Evolutionary conservation across 177 flowering plant genomes (phyloP).

Genomic region (Vitis hybrid): DNA sequence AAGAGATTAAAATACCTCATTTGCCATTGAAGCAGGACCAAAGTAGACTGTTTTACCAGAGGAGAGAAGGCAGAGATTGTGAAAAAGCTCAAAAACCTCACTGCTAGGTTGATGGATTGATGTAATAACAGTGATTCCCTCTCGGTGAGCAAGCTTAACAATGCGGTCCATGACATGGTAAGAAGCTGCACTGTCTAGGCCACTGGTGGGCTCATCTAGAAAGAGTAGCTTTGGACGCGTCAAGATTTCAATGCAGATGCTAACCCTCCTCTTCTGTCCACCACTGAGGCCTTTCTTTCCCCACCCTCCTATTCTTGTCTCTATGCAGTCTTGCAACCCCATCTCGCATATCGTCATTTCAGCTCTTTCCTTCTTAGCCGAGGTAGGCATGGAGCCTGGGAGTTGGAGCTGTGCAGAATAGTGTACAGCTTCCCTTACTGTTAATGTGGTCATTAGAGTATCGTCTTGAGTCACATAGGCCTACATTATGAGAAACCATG

Average conservation of each 20-base stretch:
- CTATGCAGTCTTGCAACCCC: slow-evolving; percentile 45
- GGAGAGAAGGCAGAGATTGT: slow-evolving; percentile 49
- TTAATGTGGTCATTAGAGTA: slow-evolving; percentile 35
- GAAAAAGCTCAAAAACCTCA: slow-evolving; percentile 53
- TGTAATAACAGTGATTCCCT: slow-evolving; percentile 42
- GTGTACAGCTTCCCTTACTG: slow-evolving; percentile 39
- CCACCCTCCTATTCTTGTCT: slow-evolving; percentile 50
- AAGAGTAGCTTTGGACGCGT: slow-evolving; percentile 44
- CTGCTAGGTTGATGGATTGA: slow-evolving; percentile 59
- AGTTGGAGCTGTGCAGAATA: slow-evolving; percentile 51
- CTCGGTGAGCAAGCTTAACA: slow-evolving; percentile 20
- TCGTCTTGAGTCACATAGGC: slow-evolving; percentile 59
- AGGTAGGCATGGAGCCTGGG: slow-evolving; percentile 35
- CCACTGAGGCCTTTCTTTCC: slow-evolving; percentile 46
- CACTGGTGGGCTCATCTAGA: slow-evolving; percentile 63
- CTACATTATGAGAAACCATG: slow-evolving; percentile 11
- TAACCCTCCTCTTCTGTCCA: slow-evolving; percentile 56
- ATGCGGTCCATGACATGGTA: slow-evolving; percentile 43
- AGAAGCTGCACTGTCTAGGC: slow-evolving; percentile 56
- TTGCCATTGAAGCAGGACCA: slow-evolving; percentile 41
- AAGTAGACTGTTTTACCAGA: slow-evolving; percentile 45
- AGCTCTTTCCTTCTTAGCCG: slow-evolving; percentile 32
- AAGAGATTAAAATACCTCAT: slow-evolving; percentile 22
- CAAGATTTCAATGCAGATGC: slow-evolving; percentile 50
- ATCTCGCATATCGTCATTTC: slow-evolving; percentile 43